Conservation (phyloP, 768 basidiomycete species). For the Kondoa subrosea region DNA sequence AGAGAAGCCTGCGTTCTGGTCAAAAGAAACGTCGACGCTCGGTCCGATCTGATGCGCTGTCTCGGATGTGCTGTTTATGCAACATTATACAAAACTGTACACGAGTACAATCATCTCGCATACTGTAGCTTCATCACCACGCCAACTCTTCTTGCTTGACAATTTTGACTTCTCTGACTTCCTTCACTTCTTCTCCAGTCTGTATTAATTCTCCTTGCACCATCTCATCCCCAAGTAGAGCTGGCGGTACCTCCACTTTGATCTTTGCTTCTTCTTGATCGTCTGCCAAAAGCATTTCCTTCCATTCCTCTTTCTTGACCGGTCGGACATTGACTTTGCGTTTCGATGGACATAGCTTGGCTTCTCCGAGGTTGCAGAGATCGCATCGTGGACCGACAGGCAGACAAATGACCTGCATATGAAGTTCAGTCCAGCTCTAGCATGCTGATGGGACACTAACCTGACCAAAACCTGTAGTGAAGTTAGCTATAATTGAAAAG, state of each 20-base stretch:
- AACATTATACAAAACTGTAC: too few relatives aligned
- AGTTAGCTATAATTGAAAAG: too few relatives aligned
- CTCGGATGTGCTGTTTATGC: too few relatives aligned
- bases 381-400: constrained; percentile 24
- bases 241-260: constrained; percentile 10
- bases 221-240: neutral
- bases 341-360: constrained; percentile 18
- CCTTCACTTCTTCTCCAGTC: neutral
- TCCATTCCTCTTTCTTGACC: constrained; percentile 15
- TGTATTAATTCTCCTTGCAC: neutral
- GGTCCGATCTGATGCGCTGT: too few relatives aligned
- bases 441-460: neutral
- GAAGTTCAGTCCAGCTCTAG: neutral
- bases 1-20: too few relatives aligned
- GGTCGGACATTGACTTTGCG: constrained; percentile 15
- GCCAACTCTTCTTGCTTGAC: neutral
- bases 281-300: too few relatives aligned
- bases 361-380: constrained; percentile 15
- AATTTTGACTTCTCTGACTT: neutral
- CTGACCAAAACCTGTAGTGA: constrained; percentile 25
- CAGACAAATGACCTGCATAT: constrained; percentile 21
- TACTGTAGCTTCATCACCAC: too few relatives aligned
- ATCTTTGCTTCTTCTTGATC: constrained; percentile 2
- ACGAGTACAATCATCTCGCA: too few relatives aligned
- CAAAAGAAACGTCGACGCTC: too few relatives aligned